Evolutionary conservation across 257 asterid genomes (phyloP).

Genomic region (Solanum microdontum): DNA sequence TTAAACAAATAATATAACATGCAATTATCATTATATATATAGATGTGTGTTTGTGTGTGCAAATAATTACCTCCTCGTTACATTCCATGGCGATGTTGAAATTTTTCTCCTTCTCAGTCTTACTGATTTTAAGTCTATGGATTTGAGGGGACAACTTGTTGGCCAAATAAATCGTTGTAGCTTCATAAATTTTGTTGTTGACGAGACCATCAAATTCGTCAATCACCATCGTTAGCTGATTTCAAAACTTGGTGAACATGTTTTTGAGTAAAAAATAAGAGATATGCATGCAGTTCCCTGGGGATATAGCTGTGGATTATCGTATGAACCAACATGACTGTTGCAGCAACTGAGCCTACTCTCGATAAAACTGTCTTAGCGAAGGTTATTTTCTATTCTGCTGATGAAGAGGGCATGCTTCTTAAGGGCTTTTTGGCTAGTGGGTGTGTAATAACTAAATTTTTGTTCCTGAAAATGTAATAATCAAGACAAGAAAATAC

Average conservation of each 20-base stretch:
- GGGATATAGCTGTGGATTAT: constrained; percentile 9
- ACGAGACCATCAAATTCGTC: constrained; percentile 5
- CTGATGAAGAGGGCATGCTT: constrained; percentile 3
- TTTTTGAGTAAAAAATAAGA: constrained; percentile 4
- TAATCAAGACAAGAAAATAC: background rate
- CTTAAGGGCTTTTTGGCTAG: background rate
- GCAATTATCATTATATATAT: background rate
- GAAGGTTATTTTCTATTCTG: background rate
- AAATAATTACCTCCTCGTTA: constrained; percentile 1
- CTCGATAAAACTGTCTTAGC: constrained; percentile 1
- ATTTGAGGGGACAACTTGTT: background rate
- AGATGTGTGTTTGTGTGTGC: background rate
- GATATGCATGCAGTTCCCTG: background rate
- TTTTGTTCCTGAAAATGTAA: background rate
- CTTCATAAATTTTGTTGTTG: constrained; percentile 10
- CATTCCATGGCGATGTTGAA: background rate
- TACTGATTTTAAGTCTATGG: constrained; percentile 3
- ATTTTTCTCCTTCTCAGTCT: background rate
- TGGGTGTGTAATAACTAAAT: background rate
- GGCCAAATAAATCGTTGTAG: constrained; percentile 2
- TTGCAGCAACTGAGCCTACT: constrained; percentile 10
- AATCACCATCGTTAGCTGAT: constrained; percentile 3
- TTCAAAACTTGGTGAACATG: background rate
- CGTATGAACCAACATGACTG: background rate
- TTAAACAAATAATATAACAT: background rate